Percentiles rank a stretch among this genome's conserved stretches.
phyloP scores from a whole-genome alignment of 2,329 filamentous ascomycete genomes.

The Cordyceps pruinosa region DNA sequence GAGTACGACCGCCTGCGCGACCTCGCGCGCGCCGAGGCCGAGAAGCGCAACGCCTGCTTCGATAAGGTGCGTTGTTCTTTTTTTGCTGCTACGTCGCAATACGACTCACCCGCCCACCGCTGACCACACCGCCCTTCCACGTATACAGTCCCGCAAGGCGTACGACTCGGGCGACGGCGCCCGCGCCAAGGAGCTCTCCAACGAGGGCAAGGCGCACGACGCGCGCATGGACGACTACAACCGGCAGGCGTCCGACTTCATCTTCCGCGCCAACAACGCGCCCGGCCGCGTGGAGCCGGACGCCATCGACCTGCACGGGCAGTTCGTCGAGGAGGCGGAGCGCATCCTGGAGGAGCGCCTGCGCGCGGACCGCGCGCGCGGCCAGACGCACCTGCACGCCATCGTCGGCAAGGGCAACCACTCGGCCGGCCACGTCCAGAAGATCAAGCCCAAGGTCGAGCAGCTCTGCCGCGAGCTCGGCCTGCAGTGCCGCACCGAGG shows the following conservation, averaged over 20 bases:
- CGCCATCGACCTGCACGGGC: constrained; percentile 89
- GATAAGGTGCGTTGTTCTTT: constrained; percentile 49
- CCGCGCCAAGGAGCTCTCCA: constrained; percentile 72
- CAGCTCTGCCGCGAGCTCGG: constrained; percentile 77
- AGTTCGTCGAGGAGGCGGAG: constrained; percentile 92
- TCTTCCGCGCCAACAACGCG: constrained; percentile 93
- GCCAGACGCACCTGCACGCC: constrained; percentile 80
- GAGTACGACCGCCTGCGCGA: constrained; percentile 91
- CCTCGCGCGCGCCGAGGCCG: constrained; percentile 72
- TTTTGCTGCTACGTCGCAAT: too few species aligned
- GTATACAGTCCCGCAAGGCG: constrained; percentile 60
- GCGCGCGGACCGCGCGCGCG: constrained; percentile 62
- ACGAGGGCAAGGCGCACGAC: constrained; percentile 79
- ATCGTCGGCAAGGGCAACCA: constrained; percentile 97
- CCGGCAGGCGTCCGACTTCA: constrained; percentile 83
- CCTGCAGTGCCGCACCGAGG: constrained; percentile 76
- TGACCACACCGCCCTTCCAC: too few species aligned
- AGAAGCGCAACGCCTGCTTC: constrained; percentile 71
- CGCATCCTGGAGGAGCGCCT: constrained; percentile 83
- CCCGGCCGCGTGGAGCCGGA: constrained; percentile 66
- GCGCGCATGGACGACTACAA: constrained; percentile 83
- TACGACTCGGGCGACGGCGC: constrained; percentile 79
- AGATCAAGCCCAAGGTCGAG: constrained; percentile 93
- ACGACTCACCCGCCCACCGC: too few species aligned
- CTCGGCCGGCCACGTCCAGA: constrained; percentile 72